Conservation (phyloP, 2,329 filamentous ascomycete species). For the Akanthomyces dipterigenus region DNA sequence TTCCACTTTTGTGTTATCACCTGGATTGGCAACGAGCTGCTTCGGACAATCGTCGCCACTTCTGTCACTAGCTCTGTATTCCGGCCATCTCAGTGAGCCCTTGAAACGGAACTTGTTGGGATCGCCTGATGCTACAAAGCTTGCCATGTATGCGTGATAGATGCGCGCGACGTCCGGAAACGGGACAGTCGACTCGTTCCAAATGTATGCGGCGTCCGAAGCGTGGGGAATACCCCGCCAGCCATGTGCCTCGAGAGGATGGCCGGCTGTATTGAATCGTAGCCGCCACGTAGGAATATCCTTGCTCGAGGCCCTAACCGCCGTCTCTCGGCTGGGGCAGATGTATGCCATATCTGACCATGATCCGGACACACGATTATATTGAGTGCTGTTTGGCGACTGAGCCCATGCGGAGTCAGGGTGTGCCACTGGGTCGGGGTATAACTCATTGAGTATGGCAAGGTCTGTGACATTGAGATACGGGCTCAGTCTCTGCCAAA, state of each 20-base stretch:
- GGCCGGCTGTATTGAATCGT: slow-evolving; percentile 32
- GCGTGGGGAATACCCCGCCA: slow-evolving; percentile 34
- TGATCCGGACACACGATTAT: slow-evolving; percentile 35
- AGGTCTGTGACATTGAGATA: slow-evolving; percentile 25
- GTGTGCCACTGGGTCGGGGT: slow-evolving; percentile 28
- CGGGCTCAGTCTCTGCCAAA: slow-evolving; percentile 28
- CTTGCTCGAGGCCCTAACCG: slow-evolving; percentile 27
- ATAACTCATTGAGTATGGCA: slow-evolving; percentile 22
- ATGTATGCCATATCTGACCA: slow-evolving; percentile 39
- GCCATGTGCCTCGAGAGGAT: slow-evolving; percentile 16
- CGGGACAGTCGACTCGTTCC: slow-evolving; percentile 28
- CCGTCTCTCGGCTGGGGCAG: slow-evolving; percentile 38
- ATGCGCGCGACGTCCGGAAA: slow-evolving; percentile 29
- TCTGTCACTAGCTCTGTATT: slow-evolving; percentile 16
- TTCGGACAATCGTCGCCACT: neutral
- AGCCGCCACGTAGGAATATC: slow-evolving; percentile 30
- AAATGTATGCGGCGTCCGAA: slow-evolving; percentile 29
- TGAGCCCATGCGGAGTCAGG: slow-evolving; percentile 28
- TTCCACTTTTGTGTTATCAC: neutral
- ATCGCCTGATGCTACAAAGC: slow-evolving; percentile 29
- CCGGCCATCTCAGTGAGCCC: slow-evolving; percentile 19
- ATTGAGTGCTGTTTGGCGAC: slow-evolving; percentile 37
- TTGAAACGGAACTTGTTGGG: slow-evolving; percentile 22
- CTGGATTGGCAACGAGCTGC: slow-evolving; percentile 1
- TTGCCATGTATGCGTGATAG: slow-evolving; percentile 31